Evolutionary conservation across 768 basidiomycete genomes (phyloP), one percentile per base, ranked within the genome.

Genomic region (Gelatoporia subvermispora): DNA sequence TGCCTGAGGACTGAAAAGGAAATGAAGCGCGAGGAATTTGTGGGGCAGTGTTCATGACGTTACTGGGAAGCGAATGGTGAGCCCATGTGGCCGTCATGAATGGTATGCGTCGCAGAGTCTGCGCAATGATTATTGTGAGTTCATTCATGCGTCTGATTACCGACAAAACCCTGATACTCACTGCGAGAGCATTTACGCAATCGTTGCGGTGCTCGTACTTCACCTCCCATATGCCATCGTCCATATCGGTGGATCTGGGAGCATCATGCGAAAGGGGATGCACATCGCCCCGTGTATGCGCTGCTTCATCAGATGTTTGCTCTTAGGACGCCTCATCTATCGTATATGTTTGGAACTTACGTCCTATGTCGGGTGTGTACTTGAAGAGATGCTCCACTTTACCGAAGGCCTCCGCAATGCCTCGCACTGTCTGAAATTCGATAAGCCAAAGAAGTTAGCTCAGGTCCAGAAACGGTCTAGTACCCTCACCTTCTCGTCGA

Each of bases 161-260:
- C 13, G 28, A 31, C 5, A 31, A 31, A 31, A 31, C 7, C 13
- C 28, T 7, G 37, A 35, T 13, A 63, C 70, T 47, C 61, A 87
- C 88, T 76, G 79, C 78, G 41, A 87, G 70, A 20, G 88, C 88
- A 51, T 70, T 78, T 36, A 88, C 75, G 50, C 83, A 85, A 55
- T 91, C 82, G 51, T 88, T 83, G 37, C 88, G 75, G 62, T 86
- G 79, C 22, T 75, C 71, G 85, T 85, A 92, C 60, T 90, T 92
- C 35, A 89, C 73, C 58, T 85, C 85, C 81, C 85, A 90, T 50
- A 83, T 82, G 4, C 72, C 65, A 1, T 57, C 52, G 45, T 81
- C 77, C 86, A 88, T 89, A 10, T 58, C 57, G 4, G 72, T 37
- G 28, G 72, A 72, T 36, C 82, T 80, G 22, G 75, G 74, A 3